Conservation (phyloP, 2,329 filamentous ascomycete genomes). For the Parastagonospora avenae region DNA sequence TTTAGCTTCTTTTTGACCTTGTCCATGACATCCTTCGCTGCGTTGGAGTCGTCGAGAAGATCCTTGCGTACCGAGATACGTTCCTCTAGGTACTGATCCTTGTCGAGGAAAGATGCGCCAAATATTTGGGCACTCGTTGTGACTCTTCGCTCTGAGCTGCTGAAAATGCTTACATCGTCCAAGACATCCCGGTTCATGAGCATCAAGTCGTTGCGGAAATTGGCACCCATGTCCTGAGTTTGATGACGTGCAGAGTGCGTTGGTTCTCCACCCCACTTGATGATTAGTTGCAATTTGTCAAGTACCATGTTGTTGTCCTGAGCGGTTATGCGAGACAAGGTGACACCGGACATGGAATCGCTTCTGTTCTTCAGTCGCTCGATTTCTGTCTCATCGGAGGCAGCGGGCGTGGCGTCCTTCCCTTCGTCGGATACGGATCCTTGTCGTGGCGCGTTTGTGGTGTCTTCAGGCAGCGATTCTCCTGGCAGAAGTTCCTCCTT, state of each 20-base stretch:
- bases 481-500: constrained; percentile 60
- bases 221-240: constrained; percentile 90
- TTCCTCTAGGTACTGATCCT: constrained; percentile 82
- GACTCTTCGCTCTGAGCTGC: constrained; percentile 91
- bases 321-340: constrained; percentile 91
- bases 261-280: constrained; percentile 98
- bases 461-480: constrained; percentile 34
- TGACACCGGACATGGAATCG: constrained; percentile 87
- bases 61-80: constrained; percentile 93
- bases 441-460: constrained; percentile 30
- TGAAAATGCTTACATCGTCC: constrained; percentile 92
- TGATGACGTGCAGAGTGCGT: constrained; percentile 97
- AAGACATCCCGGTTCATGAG: constrained; percentile 91
- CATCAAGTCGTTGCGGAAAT: constrained; percentile 92
- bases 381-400: constrained; percentile 15
- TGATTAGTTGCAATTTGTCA: constrained; percentile 95
- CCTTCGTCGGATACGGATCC: constrained; percentile 22
- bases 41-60: constrained; percentile 94
- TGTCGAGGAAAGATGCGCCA: constrained; percentile 83
- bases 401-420: constrained; percentile 27
- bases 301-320: constrained; percentile 90
- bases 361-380: constrained; percentile 52
- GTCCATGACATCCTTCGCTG: constrained; percentile 98
- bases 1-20: constrained; percentile 99
- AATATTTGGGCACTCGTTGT: constrained; percentile 97